Evolutionary conservation across 768 basidiomycete species (phyloP), one percentile per base, ranked within the genome.

Genomic region (Mycena indigotica): DNA sequence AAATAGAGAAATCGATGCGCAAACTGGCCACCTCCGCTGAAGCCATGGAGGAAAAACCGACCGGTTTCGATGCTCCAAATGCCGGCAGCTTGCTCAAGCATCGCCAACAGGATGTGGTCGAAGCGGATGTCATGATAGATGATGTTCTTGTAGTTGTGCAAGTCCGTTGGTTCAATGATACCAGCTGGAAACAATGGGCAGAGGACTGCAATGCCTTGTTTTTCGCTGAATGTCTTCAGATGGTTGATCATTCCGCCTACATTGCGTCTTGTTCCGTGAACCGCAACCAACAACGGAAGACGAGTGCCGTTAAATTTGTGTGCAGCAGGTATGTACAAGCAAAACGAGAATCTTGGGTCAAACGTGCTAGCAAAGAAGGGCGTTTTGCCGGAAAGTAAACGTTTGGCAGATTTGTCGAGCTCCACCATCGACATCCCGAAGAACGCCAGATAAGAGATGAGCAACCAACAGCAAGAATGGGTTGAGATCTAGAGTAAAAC

Each of bases 1-100:
- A 69, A 46, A 35, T 68, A 68, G 19, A 62, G 19, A 38, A 69
- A 69, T 3, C 67, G 63, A 38, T 66, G 68, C 35, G 58, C 67
- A 28, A 69, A 69, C 29, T 69, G 68, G 3, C 58, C 66, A 13
- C 68, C 67, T 3, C 57, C 68, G 56, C 68, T 69, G 35, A 66
- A 69, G 1, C 68, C 68, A 51, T 69, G 65, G 28, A 69, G 24
- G 28, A 53, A 65, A 28, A 69, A 60, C 23, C 53, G 16, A 15
- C 55, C 56, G 13, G 56, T 55, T 17, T 54, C 35, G 24, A 69
- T 50, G 17, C 56, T 46, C 66, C 66, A 69, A 3, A 55, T 56
- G 1, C 24, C n/a, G 23, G 49, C 58, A 6, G 67, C 68, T 45
- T 69, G 68, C 5, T 54, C 49, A 4, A 68, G 38, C 65, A 69